Evolutionary conservation across 2,329 filamentous ascomycete genomes (phyloP), one percentile per base, ranked within the genome.

Genomic region (Monosporascus cannonballus): DNA sequence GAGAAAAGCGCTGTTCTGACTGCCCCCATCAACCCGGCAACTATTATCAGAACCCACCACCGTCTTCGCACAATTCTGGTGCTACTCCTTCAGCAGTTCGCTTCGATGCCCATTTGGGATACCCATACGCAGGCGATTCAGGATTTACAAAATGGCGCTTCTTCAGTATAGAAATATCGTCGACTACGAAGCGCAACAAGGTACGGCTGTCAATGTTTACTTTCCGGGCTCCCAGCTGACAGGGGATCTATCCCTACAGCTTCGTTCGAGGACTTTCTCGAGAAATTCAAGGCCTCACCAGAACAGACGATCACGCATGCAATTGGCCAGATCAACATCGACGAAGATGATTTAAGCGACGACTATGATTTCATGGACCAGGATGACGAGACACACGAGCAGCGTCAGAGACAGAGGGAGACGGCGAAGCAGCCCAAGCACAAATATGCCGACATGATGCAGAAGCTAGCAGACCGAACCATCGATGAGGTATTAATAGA

Each of bases 341-440:
- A 91, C 69, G 92, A 90, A 66, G 87, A 95, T 72, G 88, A 87
- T 61, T 79, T 89, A 42, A 91, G 87, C 71, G 92, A 96, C 65
- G 90, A 96, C 64, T 90, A 96, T 69, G 91, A 96, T 65, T 89
- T 95, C 67, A 90, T 96, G 84, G 90, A 96, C 67, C 87, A 92
- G 62, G 81, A 84, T 56, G 86, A 89, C 57, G 82, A 83, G 50
- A 76, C 76, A 18, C 74, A 76, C 39, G 74, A 76, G 55, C 74
- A 69, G 56, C 78, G 76, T 22, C 76, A 72, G 50, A 73, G 74
- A 59, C 72, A 79, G 47, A 77, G 72, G 67, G 75, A 74, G 60
- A 74, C 67, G 58, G 73, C 72, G 61, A 73, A 71, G 62, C 70
- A 77, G 62, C 85, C 85, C 39, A 90, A 87, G 67, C 76, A 86